Conservation (phyloP, 208 protist genomes). For the Crithidia bombi region DNA sequence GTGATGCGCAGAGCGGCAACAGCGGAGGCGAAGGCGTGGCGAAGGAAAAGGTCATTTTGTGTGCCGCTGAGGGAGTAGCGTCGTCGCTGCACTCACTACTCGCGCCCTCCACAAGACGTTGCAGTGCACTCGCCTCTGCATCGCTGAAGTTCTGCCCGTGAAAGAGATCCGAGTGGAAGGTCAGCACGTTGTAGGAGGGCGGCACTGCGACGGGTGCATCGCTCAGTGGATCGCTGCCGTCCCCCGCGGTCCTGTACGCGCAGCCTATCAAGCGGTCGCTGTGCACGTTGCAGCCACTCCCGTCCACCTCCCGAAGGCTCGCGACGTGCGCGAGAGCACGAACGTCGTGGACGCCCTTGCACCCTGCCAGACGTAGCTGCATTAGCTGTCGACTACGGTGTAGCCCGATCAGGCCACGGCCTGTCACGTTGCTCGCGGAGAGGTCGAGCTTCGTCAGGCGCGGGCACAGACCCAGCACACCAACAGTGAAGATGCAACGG, state of each 20-base stretch:
- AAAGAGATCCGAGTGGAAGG: constrained; percentile 5
- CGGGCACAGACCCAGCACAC: constrained; percentile 19
- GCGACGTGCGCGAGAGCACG: neutral
- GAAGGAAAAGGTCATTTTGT: too few relatives aligned
- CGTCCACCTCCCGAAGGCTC: constrained; percentile 13
- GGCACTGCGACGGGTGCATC: neutral
- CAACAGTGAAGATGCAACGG: constrained; percentile 17
- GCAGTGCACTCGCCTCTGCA: neutral
- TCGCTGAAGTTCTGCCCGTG: neutral
- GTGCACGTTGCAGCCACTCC: constrained; percentile 24
- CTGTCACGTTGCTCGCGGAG: constrained; percentile 24
- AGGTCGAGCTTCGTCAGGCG: constrained; percentile 22
- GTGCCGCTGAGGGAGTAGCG: too few relatives aligned
- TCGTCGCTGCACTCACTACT: neutral
- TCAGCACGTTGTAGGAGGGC: neutral
- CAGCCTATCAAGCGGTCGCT: constrained; percentile 7
- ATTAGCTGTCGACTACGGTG: constrained; percentile 7
- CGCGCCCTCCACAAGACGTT: neutral
- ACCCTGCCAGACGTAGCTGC: constrained; percentile 20
- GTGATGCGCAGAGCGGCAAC: neutral
- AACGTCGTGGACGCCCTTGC: constrained; percentile 24
- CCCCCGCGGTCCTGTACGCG: neutral
- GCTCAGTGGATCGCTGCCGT: neutral
- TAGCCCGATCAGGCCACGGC: constrained; percentile 12
- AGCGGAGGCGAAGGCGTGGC: neutral